Percentiles rank a stretch among this genome's conserved stretches.
These are phyloP conservation scores for Starmerella vaccinii DNA, from an alignment of 805 yeast genomes.

Conservation along the genomic window DNA sequence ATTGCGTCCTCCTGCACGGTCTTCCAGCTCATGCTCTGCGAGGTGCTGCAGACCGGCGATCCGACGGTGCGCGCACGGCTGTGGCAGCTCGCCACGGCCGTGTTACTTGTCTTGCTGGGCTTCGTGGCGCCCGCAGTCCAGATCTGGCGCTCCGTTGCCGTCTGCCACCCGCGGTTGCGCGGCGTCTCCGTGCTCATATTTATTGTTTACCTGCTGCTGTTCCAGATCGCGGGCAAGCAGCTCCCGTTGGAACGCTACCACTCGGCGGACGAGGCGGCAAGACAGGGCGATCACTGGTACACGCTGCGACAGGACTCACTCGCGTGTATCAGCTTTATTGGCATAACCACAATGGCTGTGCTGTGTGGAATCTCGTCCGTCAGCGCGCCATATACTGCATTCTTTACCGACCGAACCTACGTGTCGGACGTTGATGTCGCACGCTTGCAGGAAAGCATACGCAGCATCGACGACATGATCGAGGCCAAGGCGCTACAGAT, in stretches of 20 bases:
- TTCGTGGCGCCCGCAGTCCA: constrained; percentile 21
- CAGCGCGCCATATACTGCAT: constrained; percentile 34
- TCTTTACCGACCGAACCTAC: constrained; percentile 24
- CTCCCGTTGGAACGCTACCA: constrained; percentile 25
- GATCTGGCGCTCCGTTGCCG: constrained; percentile 13
- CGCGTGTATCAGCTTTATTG: constrained; percentile 33
- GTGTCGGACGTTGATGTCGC: constrained; percentile 29
- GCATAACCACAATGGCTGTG: constrained; percentile 35
- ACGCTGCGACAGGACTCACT: constrained; percentile 25
- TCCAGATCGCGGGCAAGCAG: constrained; percentile 29
- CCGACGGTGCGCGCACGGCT: constrained; percentile 16
- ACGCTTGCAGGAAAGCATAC: constrained; percentile 27
- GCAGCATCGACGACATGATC: constrained; percentile 28
- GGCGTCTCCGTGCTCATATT: constrained; percentile 27
- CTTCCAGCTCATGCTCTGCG: constrained; percentile 34
- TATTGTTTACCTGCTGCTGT: constrained; percentile 23
- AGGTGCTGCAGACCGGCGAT: constrained; percentile 27
- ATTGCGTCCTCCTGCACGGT: constrained; percentile 20
- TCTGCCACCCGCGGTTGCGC: constrained; percentile 14
- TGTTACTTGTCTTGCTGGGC: constrained; percentile 19
- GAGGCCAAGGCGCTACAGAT: constrained; percentile 25
- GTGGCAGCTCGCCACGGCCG: constrained; percentile 26
- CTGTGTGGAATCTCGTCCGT: constrained; percentile 36
- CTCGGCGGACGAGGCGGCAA: neutral
- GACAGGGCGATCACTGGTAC: constrained; percentile 15